Base-by-base conservation (phyloP, 1,284 basidiomycete species). In the Neonothopanus nambi region DNA sequence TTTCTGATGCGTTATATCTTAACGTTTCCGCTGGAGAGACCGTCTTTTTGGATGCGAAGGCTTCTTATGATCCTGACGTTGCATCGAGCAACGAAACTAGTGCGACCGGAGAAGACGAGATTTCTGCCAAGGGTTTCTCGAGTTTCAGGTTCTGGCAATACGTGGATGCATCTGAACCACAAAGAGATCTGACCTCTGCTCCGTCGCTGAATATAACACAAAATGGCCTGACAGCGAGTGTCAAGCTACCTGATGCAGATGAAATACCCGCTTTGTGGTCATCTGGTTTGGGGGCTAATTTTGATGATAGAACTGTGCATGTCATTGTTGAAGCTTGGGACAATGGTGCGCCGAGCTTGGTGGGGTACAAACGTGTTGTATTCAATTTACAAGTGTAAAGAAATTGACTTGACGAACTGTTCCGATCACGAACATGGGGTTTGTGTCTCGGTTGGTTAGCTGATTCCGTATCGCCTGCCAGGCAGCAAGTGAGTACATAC, bases 301-400 rank as follows among this genome's bases (percentile, higher is more conserved):
- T 18, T 17, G 36, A 49, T 12, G 48, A 49, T 28, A 49, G 24
- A 28, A 49, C 48, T 13, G 13, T 40, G 21, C 48, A 49, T 36
- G 48, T 49, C 9, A 49, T 49, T 15, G 48, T 49, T n/a, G 37
- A 49, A 40, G 26, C 39, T 28, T 49, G 48, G 48, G 48, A 49
- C 39, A 3, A 49, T 15, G 48, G 48, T 13, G n/a, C 23, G 17
- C 48, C 48, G 23, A 49, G 37, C 28, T 26, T 49, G 21, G 48
- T 49, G 11, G 48, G 48, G 37, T 49, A 49, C 26, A 49, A 49
- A 37, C 20, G 48, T 5, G 48, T 49, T 13, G 48, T 49, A 20
- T 28, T 49, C 20, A 28, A 49, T 40, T 11, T 49, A 24, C 28
- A 36, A 21, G 15, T 48, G 12, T 48, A 20, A 30, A 3, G 12